phyloP scores from a whole-genome alignment of 2,329 filamentous ascomycete genomes.

The Acrocalymma vagum region DNA sequence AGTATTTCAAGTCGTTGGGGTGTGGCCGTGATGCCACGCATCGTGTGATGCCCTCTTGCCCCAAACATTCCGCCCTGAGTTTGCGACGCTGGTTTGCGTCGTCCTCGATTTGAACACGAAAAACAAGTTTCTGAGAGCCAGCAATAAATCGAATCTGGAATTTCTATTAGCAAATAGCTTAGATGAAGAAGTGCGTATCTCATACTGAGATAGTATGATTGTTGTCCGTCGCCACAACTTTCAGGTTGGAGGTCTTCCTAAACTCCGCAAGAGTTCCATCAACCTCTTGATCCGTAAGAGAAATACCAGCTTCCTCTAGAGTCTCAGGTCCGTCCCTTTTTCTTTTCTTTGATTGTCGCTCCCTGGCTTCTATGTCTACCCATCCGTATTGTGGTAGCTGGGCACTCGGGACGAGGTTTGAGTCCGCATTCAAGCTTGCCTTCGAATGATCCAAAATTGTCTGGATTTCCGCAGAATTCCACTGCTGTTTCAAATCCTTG shows the following conservation, averaged over 20 bases:
- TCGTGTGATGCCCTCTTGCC: slow-evolving; percentile 38
- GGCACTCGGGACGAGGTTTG: slow-evolving; percentile 45
- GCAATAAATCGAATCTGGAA: slow-evolving; percentile 36
- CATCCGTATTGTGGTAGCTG: slow-evolving; percentile 50
- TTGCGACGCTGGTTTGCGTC: slow-evolving; percentile 34
- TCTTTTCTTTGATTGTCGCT: slow-evolving; percentile 22
- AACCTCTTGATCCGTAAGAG: slow-evolving; percentile 30
- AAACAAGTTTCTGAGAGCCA: slow-evolving; percentile 30
- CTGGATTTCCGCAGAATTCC: slow-evolving; percentile 48
- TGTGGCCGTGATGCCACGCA: slow-evolving; percentile 43
- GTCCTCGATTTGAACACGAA: slow-evolving; percentile 36
- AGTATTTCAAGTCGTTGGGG: slow-evolving; percentile 37
- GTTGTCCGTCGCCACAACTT: slow-evolving; percentile 33
- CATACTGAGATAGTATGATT: slow-evolving; percentile 35
- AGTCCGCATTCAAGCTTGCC: slow-evolving; percentile 45
- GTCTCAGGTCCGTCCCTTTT: slow-evolving; percentile 12
- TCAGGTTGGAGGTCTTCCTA: slow-evolving; percentile 34
- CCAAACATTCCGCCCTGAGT: slow-evolving; percentile 40
- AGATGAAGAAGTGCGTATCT: background rate
- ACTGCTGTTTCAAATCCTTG: slow-evolving; percentile 46
- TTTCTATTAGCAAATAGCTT: slow-evolving; percentile 10
- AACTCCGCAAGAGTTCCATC: slow-evolving; percentile 32
- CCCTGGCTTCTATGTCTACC: slow-evolving; percentile 37
- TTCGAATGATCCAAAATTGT: slow-evolving; percentile 41
- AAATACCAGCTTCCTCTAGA: slow-evolving; percentile 13